These are phyloP conservation scores for Fusarium haematococcum DNA, from an alignment of 2,329 filamentous ascomycete genomes.

Conservation along the genomic window DNA sequence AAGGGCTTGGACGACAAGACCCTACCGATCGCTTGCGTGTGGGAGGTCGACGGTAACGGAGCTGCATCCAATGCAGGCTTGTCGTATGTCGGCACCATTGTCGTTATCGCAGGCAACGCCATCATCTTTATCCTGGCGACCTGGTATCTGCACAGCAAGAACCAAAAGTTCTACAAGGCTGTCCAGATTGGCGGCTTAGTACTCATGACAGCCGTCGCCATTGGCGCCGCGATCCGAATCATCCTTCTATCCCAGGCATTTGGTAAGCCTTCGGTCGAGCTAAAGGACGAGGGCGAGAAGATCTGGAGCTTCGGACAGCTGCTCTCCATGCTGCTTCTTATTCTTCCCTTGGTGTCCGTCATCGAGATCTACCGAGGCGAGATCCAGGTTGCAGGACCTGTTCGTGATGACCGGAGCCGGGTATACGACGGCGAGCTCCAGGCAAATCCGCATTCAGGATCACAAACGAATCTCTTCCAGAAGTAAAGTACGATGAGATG, in stretches of 20 bases:
- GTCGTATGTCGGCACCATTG: slow-evolving; percentile 70
- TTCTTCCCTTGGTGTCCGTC: slow-evolving; percentile 32
- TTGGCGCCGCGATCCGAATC: slow-evolving; percentile 69
- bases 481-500: slow-evolving; percentile 36
- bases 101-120: slow-evolving; percentile 69
- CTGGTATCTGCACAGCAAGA: slow-evolving; percentile 72
- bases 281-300: slow-evolving; percentile 41
- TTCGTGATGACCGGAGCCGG: slow-evolving; percentile 53
- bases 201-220: slow-evolving; percentile 67
- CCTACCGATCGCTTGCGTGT: slow-evolving; percentile 72
- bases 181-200: slow-evolving; percentile 66
- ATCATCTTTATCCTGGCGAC: slow-evolving; percentile 70
- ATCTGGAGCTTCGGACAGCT: slow-evolving; percentile 42
- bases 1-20: slow-evolving; percentile 63
- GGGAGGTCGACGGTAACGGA: slow-evolving; percentile 57
- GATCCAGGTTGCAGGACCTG: slow-evolving; percentile 53
- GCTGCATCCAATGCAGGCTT: slow-evolving; percentile 56
- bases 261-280: slow-evolving; percentile 42
- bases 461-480: slow-evolving; percentile 51
- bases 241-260: slow-evolving; percentile 71
- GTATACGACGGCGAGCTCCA: slow-evolving; percentile 57
- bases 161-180: slow-evolving; percentile 64
- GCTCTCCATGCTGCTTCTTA: slow-evolving; percentile 39
- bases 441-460: slow-evolving; percentile 50
- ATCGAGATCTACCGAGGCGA: slow-evolving; percentile 35